Conservation (phyloP, 1,139 yeast species). For the Blastobotrys ciferrii region DNA sequence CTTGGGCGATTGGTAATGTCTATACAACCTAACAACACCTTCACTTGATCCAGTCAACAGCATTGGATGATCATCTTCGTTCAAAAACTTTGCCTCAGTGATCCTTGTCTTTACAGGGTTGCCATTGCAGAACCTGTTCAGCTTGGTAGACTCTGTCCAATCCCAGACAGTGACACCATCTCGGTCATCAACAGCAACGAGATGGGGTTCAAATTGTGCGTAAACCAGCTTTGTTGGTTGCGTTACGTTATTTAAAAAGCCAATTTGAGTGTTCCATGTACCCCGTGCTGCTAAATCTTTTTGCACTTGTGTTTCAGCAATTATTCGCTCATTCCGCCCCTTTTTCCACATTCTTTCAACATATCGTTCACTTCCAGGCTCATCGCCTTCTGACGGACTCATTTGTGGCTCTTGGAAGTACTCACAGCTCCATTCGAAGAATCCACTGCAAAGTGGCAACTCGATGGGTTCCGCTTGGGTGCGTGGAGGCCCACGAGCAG, state of each 20-base stretch:
- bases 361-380: constrained; percentile 88
- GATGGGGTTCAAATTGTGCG: constrained; percentile 85
- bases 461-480: constrained; percentile 21
- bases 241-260: constrained; percentile 64
- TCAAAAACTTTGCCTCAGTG: constrained; percentile 80
- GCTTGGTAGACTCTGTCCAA: constrained; percentile 60
- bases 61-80: constrained; percentile 89
- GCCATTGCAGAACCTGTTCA: constrained; percentile 74
- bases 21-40: constrained; percentile 84
- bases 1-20: constrained; percentile 61
- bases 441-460: constrained; percentile 64
- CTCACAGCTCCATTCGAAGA: constrained; percentile 85
- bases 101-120: constrained; percentile 87
- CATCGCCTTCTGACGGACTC: constrained; percentile 81
- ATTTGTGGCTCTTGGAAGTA: constrained; percentile 97
- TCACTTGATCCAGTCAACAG: constrained; percentile 88
- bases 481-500: constrained; percentile 31
- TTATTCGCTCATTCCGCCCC: constrained; percentile 80
- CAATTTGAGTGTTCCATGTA: constrained; percentile 73
- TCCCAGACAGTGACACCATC: constrained; percentile 88
- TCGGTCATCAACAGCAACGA: constrained; percentile 79
- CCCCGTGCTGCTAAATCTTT: constrained; percentile 82
- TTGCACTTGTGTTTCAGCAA: constrained; percentile 86
- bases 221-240: constrained; percentile 79
- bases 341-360: constrained; percentile 85